phyloP scores from a whole-genome alignment of 2,329 filamentous ascomycete genomes.

The Talaromyces sp. region DNA sequence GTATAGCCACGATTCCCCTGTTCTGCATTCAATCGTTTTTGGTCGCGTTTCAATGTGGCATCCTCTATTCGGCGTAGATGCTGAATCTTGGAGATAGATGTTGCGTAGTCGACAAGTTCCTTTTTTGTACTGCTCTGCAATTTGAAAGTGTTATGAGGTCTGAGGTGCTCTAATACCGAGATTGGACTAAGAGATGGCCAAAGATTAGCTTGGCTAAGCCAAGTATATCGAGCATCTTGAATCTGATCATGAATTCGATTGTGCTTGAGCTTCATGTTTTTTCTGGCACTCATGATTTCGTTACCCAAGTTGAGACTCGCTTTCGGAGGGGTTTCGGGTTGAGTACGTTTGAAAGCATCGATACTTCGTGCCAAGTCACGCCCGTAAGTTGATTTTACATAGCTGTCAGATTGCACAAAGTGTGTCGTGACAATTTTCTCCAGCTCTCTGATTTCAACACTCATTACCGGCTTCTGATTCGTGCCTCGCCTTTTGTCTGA shows the following conservation, averaged over 20 bases:
- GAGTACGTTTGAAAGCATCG: neutral
- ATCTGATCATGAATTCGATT: constrained; percentile 16
- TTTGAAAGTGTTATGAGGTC: constrained; percentile 26
- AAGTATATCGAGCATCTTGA: constrained; percentile 30
- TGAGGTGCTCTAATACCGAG: constrained; percentile 44
- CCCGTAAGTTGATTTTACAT: constrained; percentile 10
- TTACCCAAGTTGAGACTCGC: constrained; percentile 19
- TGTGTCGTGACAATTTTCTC: neutral
- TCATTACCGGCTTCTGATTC: neutral
- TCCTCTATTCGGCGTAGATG: constrained; percentile 44
- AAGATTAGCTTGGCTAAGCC: constrained; percentile 39
- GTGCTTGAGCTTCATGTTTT: constrained; percentile 10
- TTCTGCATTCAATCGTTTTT: constrained; percentile 42
- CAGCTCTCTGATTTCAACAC: constrained; percentile 4
- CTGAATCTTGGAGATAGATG: constrained; percentile 43
- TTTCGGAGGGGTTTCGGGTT: no score
- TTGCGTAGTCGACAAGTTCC: constrained; percentile 38
- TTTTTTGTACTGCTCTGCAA: constrained; percentile 38
- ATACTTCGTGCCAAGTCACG: constrained; percentile 4
- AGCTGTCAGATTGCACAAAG: constrained; percentile 1
- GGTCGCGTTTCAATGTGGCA: constrained; percentile 29
- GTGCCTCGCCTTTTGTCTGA: neutral
- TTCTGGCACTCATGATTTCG: neutral
- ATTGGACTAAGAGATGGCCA: constrained; percentile 43
- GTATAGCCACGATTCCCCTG: constrained; percentile 48